Percentiles rank a stretch among this genome's conserved stretches.
Evolutionary conservation across 1,284 basidiomycete species (phyloP).

Genomic region (Pholiota adiposa): DNA sequence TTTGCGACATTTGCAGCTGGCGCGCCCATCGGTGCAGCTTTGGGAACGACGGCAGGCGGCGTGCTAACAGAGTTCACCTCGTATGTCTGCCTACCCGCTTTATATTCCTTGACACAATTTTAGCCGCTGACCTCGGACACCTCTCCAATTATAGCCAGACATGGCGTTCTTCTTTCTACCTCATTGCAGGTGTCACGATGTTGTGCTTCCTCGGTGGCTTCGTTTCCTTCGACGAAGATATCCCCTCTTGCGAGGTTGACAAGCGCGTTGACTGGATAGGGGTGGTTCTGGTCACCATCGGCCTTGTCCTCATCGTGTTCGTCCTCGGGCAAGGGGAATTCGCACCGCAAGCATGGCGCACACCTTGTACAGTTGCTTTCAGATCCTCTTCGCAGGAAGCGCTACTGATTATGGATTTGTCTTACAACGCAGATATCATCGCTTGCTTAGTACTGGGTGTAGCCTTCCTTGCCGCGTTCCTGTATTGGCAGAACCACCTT

Average conservation of each 20-base stretch:
- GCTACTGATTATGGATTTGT: not conserved
- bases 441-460: conserved; percentile 70
- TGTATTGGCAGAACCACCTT: conserved; percentile 73
- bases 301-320: conserved; percentile 81
- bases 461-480: conserved; percentile 59
- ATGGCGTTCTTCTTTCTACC: conserved; percentile 68
- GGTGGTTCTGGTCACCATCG: conserved; percentile 72
- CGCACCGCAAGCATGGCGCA: conserved; percentile 73
- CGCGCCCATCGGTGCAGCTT: conserved; percentile 76
- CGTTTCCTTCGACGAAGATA: conserved; percentile 58
- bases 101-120: not conserved
- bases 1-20: conserved; percentile 83
- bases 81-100: conserved; percentile 25
- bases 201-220: conserved; percentile 54
- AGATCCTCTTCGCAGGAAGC: not conserved
- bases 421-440: conserved; percentile 59
- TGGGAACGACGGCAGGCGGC: conserved; percentile 75
- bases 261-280: conserved; percentile 84
- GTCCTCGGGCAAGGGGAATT: conserved; percentile 76
- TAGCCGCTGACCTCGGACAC: not conserved
- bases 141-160: conserved; percentile 14
- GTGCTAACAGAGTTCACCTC: conserved; percentile 68
- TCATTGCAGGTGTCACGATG: conserved; percentile 52
- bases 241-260: conserved; percentile 50
- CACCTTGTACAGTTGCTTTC: conserved; percentile 59